A percentile compares a stretch with the other conserved stretches of the same genome.
These are phyloP conservation scores for Boletus sp. DNA, from an alignment of 1,284 basidiomycete species.

Conservation along the genomic window DNA sequence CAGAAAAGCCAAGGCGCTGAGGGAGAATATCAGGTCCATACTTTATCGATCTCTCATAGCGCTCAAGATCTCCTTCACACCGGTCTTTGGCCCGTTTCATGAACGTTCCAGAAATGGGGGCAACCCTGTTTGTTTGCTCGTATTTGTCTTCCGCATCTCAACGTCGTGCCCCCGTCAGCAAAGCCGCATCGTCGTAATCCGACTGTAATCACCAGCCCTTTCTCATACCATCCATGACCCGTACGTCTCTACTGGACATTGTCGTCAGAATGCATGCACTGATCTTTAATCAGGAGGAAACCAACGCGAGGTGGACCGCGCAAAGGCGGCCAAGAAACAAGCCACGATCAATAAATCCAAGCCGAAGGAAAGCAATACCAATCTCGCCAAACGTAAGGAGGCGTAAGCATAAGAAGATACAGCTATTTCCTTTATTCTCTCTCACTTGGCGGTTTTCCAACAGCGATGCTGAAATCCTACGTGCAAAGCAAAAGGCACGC, in stretches of 20 bases:
- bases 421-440: slow-evolving; percentile 14
- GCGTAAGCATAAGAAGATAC: slow-evolving; percentile 47
- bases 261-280: background rate
- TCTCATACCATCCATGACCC: slow-evolving; percentile 41
- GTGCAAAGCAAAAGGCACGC: slow-evolving; percentile 71
- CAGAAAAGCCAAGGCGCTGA: background rate
- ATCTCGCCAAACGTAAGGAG: slow-evolving; percentile 67
- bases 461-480: slow-evolving; percentile 69
- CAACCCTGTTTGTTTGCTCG: slow-evolving; percentile 21
- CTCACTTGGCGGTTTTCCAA: slow-evolving; percentile 25
- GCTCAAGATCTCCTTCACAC: slow-evolving; percentile 18
- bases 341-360: slow-evolving; percentile 49
- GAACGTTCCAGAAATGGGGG: slow-evolving; percentile 5
- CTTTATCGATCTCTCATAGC: slow-evolving; percentile 1
- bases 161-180: background rate
- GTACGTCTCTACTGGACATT: slow-evolving; percentile 35
- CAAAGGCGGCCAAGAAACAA: slow-evolving; percentile 69
- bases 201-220: slow-evolving; percentile 5
- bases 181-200: slow-evolving; percentile 5
- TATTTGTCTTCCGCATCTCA: slow-evolving; percentile 18
- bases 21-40: slow-evolving; percentile 16
- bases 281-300: slow-evolving; percentile 59
- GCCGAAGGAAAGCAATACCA: slow-evolving; percentile 62
- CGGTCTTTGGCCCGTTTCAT: slow-evolving; percentile 4
- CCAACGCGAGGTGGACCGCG: slow-evolving; percentile 71